Conservation (phyloP, 2,329 filamentous ascomycete genomes). For the Cladosporium halotolerans region DNA sequence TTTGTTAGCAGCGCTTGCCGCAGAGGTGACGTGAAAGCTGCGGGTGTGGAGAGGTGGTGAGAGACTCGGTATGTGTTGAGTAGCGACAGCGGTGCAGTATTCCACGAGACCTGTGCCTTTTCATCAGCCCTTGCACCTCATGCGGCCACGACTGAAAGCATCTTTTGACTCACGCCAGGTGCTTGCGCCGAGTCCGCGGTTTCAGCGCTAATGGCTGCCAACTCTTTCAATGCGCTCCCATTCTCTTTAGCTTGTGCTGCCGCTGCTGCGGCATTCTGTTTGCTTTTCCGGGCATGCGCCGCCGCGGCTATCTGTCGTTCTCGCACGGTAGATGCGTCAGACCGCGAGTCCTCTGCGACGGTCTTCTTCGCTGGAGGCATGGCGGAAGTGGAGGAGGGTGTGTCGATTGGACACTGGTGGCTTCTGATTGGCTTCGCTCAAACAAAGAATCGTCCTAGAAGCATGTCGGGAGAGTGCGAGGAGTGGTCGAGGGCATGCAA, state of each 20-base stretch:
- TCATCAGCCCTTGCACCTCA: neutral
- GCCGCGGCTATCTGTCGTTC: slow-evolving; percentile 37
- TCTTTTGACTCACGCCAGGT: slow-evolving; percentile 16
- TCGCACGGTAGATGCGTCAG: slow-evolving; percentile 31
- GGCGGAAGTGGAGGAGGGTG: neutral
- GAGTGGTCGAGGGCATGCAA: neutral
- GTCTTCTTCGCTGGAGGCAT: slow-evolving; percentile 34
- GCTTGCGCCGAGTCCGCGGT: slow-evolving; percentile 13
- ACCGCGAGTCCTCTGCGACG: slow-evolving; percentile 34
- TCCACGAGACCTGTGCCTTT: slow-evolving; percentile 54
- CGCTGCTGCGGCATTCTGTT: slow-evolving; percentile 22
- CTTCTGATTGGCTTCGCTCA: too few species aligned
- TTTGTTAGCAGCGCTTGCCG: slow-evolving; percentile 46
- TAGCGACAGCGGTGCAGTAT: slow-evolving; percentile 58
- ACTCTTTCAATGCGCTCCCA: slow-evolving; percentile 23
- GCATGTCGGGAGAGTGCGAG: neutral
- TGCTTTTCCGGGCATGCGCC: slow-evolving; percentile 33
- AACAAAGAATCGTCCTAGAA: neutral
- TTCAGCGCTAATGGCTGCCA: slow-evolving; percentile 22
- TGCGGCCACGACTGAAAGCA: slow-evolving; percentile 9
- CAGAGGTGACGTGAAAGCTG: slow-evolving; percentile 55
- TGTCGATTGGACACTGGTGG: too few species aligned
- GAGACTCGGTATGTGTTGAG: slow-evolving; percentile 71
- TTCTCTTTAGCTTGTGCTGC: slow-evolving; percentile 14
- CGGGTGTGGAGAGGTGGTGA: slow-evolving; percentile 64